phyloP scores from a whole-genome alignment of 306 rosid genomes.

The Astragalus glycyphyllos region DNA sequence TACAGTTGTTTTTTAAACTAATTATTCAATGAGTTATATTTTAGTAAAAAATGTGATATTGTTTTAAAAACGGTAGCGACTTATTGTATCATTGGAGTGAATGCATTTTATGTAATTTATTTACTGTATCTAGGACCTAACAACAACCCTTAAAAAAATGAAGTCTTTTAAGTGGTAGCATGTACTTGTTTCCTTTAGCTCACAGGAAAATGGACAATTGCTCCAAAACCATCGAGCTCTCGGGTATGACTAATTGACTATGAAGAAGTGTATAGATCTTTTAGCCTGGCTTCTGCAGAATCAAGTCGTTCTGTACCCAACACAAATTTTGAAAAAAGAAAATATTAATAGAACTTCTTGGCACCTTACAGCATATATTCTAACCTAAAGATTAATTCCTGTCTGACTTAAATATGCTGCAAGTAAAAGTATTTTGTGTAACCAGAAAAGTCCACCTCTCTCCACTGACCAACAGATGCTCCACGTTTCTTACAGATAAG shows the following conservation, averaged over 20 bases:
- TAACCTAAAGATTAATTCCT: too few species aligned
- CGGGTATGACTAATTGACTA: slow-evolving; percentile 24
- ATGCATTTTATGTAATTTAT: slow-evolving; percentile 18
- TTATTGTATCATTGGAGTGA: slow-evolving; percentile 32
- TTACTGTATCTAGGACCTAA: slow-evolving; percentile 20
- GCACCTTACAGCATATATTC: background rate
- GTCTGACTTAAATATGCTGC: too few species aligned
- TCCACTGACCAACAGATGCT: too few species aligned
- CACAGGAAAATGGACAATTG: background rate
- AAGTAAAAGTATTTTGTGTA: too few species aligned
- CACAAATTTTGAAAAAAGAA: slow-evolving; percentile 14
- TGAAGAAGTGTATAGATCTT: slow-evolving; percentile 54
- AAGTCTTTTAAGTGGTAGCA: slow-evolving; percentile 21
- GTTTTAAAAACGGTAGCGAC: too few species aligned
- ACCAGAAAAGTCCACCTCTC: too few species aligned
- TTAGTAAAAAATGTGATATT: too few species aligned
- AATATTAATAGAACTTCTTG: slow-evolving; percentile 11
- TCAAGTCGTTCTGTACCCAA: slow-evolving; percentile 60
- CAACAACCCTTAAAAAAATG: background rate
- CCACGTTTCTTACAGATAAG: too few species aligned
- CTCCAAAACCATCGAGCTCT: slow-evolving; percentile 25
- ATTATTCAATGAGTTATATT: too few species aligned
- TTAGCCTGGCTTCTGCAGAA: slow-evolving; percentile 58
- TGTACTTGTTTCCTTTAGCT: background rate
- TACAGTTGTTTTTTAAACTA: too few species aligned